Evolutionary conservation across 805 yeast genomes (phyloP).

Genomic region (Sugiyamaella chiloensis): DNA sequence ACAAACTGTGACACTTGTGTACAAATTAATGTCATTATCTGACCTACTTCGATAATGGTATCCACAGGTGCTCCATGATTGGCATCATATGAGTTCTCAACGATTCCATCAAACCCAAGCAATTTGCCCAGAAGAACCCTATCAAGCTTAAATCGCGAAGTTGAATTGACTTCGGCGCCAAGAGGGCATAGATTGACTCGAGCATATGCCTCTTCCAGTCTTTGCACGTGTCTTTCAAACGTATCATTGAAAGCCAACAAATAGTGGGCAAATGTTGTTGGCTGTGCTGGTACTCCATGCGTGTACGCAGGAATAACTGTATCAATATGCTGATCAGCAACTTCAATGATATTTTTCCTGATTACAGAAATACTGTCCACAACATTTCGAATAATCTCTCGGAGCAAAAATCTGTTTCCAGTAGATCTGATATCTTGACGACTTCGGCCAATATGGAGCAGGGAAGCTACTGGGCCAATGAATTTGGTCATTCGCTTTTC

Average conservation of each 20-base stretch:
- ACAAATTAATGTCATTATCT: conserved; percentile 5
- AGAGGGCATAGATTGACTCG: conserved; percentile 11
- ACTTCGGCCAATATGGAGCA: conserved; percentile 15
- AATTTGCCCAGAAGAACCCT: conserved; percentile 9
- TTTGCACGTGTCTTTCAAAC: conserved; percentile 9
- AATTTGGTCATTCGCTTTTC: conserved; percentile 11
- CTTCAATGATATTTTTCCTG: conserved; percentile 6
- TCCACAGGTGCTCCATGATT: conserved; percentile 15
- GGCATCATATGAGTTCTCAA: conserved; percentile 17
- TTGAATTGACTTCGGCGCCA: conserved; percentile 16
- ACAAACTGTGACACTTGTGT: conserved; percentile 16
- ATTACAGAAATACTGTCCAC: conserved; percentile 6
- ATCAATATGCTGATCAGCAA: conserved; percentile 11
- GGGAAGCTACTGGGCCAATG: conserved; percentile 13
- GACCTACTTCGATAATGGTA: conserved; percentile 13
- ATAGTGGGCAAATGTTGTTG: conserved; percentile 16
- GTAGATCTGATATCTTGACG: conserved; percentile 16
- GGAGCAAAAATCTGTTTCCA: conserved; percentile 3
- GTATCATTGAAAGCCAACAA: conserved; percentile 14
- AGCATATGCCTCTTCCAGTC: conserved; percentile 14
- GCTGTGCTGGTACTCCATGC: conserved; percentile 17
- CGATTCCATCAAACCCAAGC: conserved; percentile 16
- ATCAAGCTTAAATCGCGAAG: conserved; percentile 14
- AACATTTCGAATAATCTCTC: conserved; percentile 3
- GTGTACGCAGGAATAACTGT: conserved; percentile 17